Evolutionary conservation across 768 basidiomycete genomes (phyloP).

Genomic region (Mycena filopes): DNA sequence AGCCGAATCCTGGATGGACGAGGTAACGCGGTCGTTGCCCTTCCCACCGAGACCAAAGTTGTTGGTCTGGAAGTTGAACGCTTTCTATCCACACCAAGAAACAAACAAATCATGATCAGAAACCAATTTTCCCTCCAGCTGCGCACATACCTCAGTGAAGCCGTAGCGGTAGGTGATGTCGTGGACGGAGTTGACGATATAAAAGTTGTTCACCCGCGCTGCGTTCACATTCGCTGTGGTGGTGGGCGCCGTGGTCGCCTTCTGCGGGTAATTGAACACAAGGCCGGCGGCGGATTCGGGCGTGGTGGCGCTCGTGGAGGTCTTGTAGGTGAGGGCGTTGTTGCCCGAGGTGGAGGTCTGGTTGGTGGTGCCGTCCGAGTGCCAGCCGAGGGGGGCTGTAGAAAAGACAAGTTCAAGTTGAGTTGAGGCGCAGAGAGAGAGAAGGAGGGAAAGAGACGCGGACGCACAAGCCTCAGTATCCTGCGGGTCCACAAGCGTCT

Average conservation of each 20-base stretch:
- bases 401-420: too few species aligned
- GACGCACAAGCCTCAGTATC: constrained; percentile 50
- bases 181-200: constrained; percentile 61
- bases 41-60: constrained; percentile 66
- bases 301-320: constrained; percentile 41
- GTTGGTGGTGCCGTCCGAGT: constrained; percentile 36
- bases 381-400: constrained; percentile 56
- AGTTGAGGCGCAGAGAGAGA: too few species aligned
- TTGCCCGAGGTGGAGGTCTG: constrained; percentile 46
- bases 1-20: constrained; percentile 62
- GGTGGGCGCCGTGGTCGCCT: constrained; percentile 48
- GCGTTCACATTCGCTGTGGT: constrained; percentile 57
- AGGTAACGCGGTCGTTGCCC: constrained; percentile 62
- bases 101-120: too few species aligned
- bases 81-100: too few species aligned
- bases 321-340: constrained; percentile 47
- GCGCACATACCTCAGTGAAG: constrained; percentile 69
- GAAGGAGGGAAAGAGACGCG: too few species aligned
- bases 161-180: constrained; percentile 55
- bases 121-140: too few species aligned
- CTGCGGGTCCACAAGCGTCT: constrained; percentile 57
- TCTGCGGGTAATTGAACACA: constrained; percentile 53
- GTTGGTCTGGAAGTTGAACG: constrained; percentile 64
- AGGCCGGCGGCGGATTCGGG: constrained; percentile 49
- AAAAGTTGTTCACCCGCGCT: constrained; percentile 56